Conservation (phyloP, 106 monocot genomes). For the Agapanthus africanus region DNA sequence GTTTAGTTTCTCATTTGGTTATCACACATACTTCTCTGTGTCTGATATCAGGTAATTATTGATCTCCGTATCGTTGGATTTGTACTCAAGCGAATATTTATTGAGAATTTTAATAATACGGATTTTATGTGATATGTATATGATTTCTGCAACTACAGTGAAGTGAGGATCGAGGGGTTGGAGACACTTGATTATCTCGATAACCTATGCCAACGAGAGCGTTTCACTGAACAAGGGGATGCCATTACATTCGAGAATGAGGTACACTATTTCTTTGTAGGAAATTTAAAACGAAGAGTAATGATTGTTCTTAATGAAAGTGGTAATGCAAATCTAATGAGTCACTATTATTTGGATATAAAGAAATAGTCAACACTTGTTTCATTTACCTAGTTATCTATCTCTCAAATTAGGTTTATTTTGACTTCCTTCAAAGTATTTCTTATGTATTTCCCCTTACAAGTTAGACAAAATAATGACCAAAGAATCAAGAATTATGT, state of each 20-base stretch:
- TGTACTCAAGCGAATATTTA: not conserved
- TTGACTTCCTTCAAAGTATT: too few relatives aligned
- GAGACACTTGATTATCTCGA: constrained; percentile 94
- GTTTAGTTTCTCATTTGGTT: constrained; percentile 80
- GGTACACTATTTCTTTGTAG: constrained; percentile 28
- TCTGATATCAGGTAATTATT: constrained; percentile 78
- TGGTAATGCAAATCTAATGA: not conserved
- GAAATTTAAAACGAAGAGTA: not conserved
- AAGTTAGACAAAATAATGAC: not conserved
- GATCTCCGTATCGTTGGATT: not conserved
- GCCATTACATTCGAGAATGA: constrained; percentile 90
- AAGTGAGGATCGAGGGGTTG: constrained; percentile 89
- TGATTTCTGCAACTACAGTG: constrained; percentile 31
- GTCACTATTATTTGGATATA: not conserved
- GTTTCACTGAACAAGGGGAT: constrained; percentile 93
- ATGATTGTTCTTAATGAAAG: not conserved
- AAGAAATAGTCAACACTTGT: not conserved
- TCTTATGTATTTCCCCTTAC: not conserved
- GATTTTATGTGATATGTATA: not conserved
- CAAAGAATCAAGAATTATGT: not conserved
- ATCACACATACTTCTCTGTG: constrained; percentile 85
- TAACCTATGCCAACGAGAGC: constrained; percentile 58
- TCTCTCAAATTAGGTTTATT: too few relatives aligned
- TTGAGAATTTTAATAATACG: not conserved
- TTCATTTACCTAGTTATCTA: too few relatives aligned